Conservation (phyloP, 2,329 filamentous ascomycete genomes). For the Drechslera avenae region DNA sequence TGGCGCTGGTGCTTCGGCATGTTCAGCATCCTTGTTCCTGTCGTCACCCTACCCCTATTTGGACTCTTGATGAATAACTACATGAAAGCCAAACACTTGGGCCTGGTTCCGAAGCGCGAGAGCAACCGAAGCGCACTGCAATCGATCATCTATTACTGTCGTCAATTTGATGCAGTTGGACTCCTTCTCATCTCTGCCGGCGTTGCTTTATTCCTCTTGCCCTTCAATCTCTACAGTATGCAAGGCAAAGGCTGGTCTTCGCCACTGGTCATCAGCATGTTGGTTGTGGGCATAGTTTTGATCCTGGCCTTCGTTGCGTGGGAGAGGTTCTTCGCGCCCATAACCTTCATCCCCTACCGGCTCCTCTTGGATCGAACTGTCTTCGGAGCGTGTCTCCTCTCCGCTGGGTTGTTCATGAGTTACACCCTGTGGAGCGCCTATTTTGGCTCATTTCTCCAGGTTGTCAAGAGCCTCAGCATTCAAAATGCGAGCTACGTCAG, state of each 20-base stretch:
- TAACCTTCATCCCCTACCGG: constrained; percentile 50
- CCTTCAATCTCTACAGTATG: constrained; percentile 59
- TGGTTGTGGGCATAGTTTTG: constrained; percentile 42
- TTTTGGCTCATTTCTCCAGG: constrained; percentile 48
- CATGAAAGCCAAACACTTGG: constrained; percentile 61
- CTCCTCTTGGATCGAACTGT: constrained; percentile 47
- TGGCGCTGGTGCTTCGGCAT: constrained; percentile 72
- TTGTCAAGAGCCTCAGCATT: constrained; percentile 36
- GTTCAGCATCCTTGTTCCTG: constrained; percentile 67
- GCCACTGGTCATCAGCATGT: constrained; percentile 43
- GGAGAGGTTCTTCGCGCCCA: constrained; percentile 45
- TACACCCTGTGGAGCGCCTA: constrained; percentile 45
- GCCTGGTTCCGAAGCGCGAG: constrained; percentile 52
- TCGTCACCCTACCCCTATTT: constrained; percentile 64
- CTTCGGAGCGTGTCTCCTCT: constrained; percentile 57
- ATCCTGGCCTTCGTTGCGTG: constrained; percentile 43
- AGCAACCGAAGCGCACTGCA: constrained; percentile 54
- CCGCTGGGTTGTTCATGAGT: constrained; percentile 37
- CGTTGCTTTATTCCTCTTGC: constrained; percentile 68
- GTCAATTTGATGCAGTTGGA: constrained; percentile 68
- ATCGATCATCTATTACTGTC: constrained; percentile 58
- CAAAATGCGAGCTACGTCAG: constrained; percentile 41
- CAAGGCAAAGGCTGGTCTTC: constrained; percentile 29
- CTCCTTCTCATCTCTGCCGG: constrained; percentile 64
- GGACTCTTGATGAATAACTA: constrained; percentile 61